These are phyloP conservation scores for Eruca vesicaria DNA, from an alignment of 441 rosid species.

Conservation along the genomic window DNA sequence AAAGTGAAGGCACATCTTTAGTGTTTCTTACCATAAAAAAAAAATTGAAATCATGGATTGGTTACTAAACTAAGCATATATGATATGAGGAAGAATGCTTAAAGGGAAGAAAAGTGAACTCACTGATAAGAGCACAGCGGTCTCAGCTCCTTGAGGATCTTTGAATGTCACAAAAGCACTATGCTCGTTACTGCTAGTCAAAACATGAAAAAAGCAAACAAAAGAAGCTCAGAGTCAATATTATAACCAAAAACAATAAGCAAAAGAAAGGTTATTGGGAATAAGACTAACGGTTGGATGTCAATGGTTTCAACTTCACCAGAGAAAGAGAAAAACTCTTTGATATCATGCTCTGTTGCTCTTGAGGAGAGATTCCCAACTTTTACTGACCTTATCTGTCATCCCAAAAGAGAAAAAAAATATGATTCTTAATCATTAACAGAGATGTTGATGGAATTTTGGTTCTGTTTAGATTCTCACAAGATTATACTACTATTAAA, in stretches of 20 bases:
- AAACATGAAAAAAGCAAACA: conserved; percentile 10
- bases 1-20: not conserved
- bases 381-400: conserved; percentile 55
- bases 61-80: not conserved
- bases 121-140: conserved; percentile 69
- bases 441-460: not conserved
- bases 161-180: conserved; percentile 65
- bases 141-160: conserved; percentile 67
- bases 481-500: not conserved
- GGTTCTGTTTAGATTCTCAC: not conserved
- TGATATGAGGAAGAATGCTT: not conserved
- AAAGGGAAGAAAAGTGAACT: conserved; percentile 13
- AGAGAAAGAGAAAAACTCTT: conserved; percentile 72
- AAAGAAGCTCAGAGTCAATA: conserved; percentile 2
- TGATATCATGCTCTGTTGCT: conserved; percentile 55
- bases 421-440: not conserved
- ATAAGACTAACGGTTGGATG: conserved; percentile 44
- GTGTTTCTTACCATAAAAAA: not conserved
- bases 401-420: not conserved
- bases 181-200: conserved; percentile 32
- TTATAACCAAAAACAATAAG: not conserved
- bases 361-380: conserved; percentile 52
- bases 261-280: not conserved
- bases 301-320: conserved; percentile 62
- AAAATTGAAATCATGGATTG: conserved; percentile 11